Evolutionary conservation across 352 stramenopile species (phyloP), one percentile per base, ranked within the genome.

Genomic region (Thalassiosira hispida): DNA sequence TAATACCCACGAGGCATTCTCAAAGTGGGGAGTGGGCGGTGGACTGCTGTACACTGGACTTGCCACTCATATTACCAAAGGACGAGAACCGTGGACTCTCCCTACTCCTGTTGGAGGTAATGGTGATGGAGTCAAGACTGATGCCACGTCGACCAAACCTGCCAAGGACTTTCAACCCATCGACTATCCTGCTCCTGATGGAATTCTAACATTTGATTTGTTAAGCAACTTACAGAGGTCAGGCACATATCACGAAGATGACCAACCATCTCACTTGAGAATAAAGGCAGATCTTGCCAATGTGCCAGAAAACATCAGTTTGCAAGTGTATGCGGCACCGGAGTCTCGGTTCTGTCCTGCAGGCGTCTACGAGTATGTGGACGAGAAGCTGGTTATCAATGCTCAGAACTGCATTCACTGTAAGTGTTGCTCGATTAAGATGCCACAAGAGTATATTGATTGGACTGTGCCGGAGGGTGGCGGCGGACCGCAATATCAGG

Each of bases 341-440:
- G 97, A 99, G 90, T 94, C 98, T 80, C 93, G 97, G 14, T 99
- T 99, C 77, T 99, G 97, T 84, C 97, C 97, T 1, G 97, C 97
- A 12, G 95, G 95, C 57, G 97, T 99, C 7, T 99, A 99, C 89
- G 97, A 99, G 88, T 99, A 99, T 88, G 97, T 96, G 25, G 96
- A 98, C 59, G 95, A 97, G 38, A 94, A 98, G 87, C 90, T 99
- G 25, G 96, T 99, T 53, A 99, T 99, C 83, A 99, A 99, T 85
- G 96, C 97, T 20, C 96, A 99, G 88, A 99, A 99, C 89, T 99
- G 97, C 84, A 95, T 99, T 47, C 97, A 99, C 91, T 99, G 97
- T 92, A 99, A 99, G 87, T 98, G 96, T 89, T 99, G 97, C 87
- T 98, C 95, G 40, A 99, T 99, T 89, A 99, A 99, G 89, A 99